phyloP scores from a whole-genome alignment of 176 grass and related monocot genomes.

The Paspalum notatum region DNA sequence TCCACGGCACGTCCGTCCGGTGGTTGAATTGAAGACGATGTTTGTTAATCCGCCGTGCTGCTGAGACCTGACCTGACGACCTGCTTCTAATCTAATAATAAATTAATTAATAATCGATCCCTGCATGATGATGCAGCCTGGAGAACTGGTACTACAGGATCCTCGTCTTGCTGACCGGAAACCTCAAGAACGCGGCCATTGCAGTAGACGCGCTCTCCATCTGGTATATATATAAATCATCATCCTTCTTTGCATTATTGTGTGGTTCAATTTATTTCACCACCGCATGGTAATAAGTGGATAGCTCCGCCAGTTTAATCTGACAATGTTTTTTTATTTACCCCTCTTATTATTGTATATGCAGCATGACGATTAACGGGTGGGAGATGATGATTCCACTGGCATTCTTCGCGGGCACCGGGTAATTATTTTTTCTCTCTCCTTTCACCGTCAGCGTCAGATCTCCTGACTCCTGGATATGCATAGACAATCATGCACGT shows the following conservation, averaged over 20 bases:
- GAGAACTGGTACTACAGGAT: conserved; percentile 98
- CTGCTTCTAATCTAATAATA: too few relatives aligned
- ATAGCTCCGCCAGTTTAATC: not conserved
- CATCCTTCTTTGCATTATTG: not conserved
- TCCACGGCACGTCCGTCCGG: too few relatives aligned
- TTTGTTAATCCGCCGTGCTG: too few relatives aligned
- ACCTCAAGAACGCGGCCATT: conserved; percentile 76
- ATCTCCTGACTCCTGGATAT: not conserved
- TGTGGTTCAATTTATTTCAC: not conserved
- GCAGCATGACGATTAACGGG: conserved; percentile 88
- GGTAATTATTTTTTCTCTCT: conserved; percentile 28
- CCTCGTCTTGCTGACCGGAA: conserved; percentile 74
- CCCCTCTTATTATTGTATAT: not conserved
- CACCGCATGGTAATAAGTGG: not conserved
- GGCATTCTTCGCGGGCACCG: conserved; percentile 89
- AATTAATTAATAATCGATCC: too few relatives aligned
- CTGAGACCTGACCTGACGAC: too few relatives aligned
- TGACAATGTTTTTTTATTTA: not conserved
- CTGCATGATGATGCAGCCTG: conserved; percentile 48
- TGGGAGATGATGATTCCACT: conserved; percentile 98
- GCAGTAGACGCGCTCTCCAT: conserved; percentile 91
- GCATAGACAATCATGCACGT: not conserved
- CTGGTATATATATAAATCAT: conserved; percentile 48
- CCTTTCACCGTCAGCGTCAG: not conserved
- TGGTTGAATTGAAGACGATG: too few relatives aligned